Evolutionary conservation across 2,329 filamentous ascomycete genomes (phyloP), one percentile per base, ranked within the genome.

Genomic region (Pyrenophora teres): DNA sequence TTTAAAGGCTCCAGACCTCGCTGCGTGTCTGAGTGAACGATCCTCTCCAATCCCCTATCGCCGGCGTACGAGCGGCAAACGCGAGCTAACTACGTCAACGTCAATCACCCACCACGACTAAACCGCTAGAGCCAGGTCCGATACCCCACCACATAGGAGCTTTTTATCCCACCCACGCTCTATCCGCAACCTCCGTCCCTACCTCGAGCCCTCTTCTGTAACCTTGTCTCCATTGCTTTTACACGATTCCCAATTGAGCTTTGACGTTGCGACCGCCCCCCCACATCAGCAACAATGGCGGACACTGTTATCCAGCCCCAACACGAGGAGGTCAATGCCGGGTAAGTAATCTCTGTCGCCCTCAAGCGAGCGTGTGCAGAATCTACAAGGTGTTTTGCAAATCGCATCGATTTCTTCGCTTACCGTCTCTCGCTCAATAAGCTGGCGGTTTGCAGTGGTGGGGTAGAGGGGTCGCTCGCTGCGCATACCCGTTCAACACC

Each of bases 261-360:
- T 51, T 56, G 42, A 52, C 50, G 46, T 57, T 55, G 60, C 59
- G 58, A 61, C 54, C 55, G 52, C 56, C 38, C 46, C 46, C 35
- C 35, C 51, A 50, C 41, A 40, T 47, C 52, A 47, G 45, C 51
- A 48, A 58, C 51, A 39, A 80, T 80, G 77, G 74, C 78, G 57
- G 74, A 78, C 69, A 79, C 77, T 25, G 69, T 79, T 54, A 78
- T 80, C 60, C 72, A 75, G 54, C 75, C 74, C 44, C 76, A 79
- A 51, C 61, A 64, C 44, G 75, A 74, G 49, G 76, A 77, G 62
- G 59, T 65, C 65, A 77, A 71, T 64, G 77, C 78, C 62, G 77
- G 76, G 78, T 80, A 75, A 66, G 78, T 71, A 18, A 36, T 46
- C 30, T 41, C 45, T 40, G 43, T 36, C 27, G 33, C 23, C 36